Conservation (phyloP, 176 grass and related monocot species). For the Saccharum spontaneum region DNA sequence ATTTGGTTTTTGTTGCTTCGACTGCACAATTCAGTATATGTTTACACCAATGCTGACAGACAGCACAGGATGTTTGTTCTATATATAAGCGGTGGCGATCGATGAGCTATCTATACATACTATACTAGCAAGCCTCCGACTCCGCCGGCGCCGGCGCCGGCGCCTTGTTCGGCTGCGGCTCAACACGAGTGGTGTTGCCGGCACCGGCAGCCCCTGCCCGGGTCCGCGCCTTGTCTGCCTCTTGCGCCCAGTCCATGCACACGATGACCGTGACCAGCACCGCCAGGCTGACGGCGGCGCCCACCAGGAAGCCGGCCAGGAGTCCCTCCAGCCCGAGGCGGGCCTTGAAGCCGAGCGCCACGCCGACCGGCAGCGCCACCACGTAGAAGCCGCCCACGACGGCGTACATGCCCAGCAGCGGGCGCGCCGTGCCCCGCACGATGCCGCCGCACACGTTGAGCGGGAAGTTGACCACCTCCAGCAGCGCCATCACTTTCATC, state of each 20-base stretch:
- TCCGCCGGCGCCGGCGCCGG: no score
- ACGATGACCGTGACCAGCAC: slow-evolving; percentile 54
- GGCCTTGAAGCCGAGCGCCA: slow-evolving; percentile 57
- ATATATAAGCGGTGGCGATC: no score
- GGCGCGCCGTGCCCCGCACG: slow-evolving; percentile 68
- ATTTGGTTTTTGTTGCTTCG: no score
- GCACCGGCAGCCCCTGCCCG: slow-evolving; percentile 16
- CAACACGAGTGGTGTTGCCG: not conserved
- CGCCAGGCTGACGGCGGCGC: slow-evolving; percentile 39
- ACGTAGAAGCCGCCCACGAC: slow-evolving; percentile 74
- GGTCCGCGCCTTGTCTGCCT: slow-evolving; percentile 53
- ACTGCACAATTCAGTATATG: no score
- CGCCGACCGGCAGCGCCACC: slow-evolving; percentile 64
- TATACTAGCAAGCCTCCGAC: no score
- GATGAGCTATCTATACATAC: no score
- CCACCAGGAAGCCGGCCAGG: slow-evolving; percentile 59
- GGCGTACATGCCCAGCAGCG: slow-evolving; percentile 68
- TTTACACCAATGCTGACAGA: no score
- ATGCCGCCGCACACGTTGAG: slow-evolving; percentile 76
- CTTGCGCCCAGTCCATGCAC: slow-evolving; percentile 61
- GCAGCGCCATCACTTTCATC: slow-evolving; percentile 76
- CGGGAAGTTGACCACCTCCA: slow-evolving; percentile 91
- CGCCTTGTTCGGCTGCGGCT: not conserved
- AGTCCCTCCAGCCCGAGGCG: slow-evolving; percentile 59
- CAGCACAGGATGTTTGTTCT: no score